Evolutionary conservation across 2,329 filamentous ascomycete species (phyloP).

Genomic region (Amphichorda felina): DNA sequence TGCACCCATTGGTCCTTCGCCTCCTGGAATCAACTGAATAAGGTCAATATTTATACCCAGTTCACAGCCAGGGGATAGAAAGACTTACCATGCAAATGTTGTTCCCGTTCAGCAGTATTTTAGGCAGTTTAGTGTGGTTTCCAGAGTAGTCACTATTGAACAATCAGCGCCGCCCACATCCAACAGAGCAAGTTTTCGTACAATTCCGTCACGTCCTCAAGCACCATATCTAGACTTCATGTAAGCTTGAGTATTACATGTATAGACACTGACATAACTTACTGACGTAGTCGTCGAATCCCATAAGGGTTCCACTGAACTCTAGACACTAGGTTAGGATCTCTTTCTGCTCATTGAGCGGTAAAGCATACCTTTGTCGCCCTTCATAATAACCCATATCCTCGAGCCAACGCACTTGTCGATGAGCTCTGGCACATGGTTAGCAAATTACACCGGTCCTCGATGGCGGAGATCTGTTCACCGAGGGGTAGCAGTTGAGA

Average conservation of each 20-base stretch:
- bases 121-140: conserved; percentile 76
- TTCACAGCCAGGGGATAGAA: neutral
- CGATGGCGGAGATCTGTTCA: conserved; percentile 19
- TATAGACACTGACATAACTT: conserved; percentile 33
- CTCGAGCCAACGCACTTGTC: conserved; percentile 97
- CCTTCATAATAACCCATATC: conserved; percentile 99
- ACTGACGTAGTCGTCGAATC: conserved; percentile 99
- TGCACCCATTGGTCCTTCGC: conserved; percentile 47
- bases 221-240: conserved; percentile 70
- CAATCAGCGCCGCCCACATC: conserved; percentile 1
- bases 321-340: conserved; percentile 39
- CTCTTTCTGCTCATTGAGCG: neutral
- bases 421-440: conserved; percentile 63
- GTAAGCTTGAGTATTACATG: conserved; percentile 7
- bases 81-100: conserved; percentile 95
- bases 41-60: neutral
- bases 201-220: conserved; percentile 97
- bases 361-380: conserved; percentile 66
- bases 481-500: conserved; percentile 64
- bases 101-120: conserved; percentile 94
- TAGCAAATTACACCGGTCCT: neutral
- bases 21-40: conserved; percentile 63
- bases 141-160: conserved; percentile 75
- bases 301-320: conserved; percentile 86
- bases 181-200: conserved; percentile 17